Evolutionary conservation across 768 basidiomycete genomes (phyloP), one percentile per base, ranked within the genome.

Genomic region (Suillus placidus): DNA sequence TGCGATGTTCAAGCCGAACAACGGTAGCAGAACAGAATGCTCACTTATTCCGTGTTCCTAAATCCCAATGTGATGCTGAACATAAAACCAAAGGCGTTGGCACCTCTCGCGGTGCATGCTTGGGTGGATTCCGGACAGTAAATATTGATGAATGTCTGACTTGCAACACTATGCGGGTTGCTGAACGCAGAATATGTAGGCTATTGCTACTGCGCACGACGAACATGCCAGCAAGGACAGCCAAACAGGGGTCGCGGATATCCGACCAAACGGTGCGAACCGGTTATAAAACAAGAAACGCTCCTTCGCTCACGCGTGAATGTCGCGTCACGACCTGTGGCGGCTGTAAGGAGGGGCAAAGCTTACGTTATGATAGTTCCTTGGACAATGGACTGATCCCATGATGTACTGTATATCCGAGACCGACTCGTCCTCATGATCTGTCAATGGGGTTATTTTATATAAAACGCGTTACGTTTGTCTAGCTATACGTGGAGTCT

Each of bases 1-100:
- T 26, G 23, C 35, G 26, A 67, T 35, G 16, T 49, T 10, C 34
- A 35, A 35, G 20, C 7, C 1, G 35, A 34, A 12, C 18, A 32
- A 54, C 42, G 14, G 20, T 13, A 66, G 43, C 20, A 51, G 49
- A 18, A 23, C 34, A 61, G 37, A 38, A 38, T 3, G 67, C 64
- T 69, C 71, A 85, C 83, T 80, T 80, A 65, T 71, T 71, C 42
- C 70, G 68, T 12, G 82, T 83, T 23, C 70, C 67, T 61, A 69
- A 62, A 71, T 84, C 82, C 84, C 85, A 84, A 35, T 69, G 61
- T n/a, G 75, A 76, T 0, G 83, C 78, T 16, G 85, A 85, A 43
- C 86, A 79, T 64, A 87, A 85, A 0, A 85, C 80, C 23, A 87
- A 73, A 13, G 85, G 86, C 6, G 85, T 86, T 8, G 85, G 84